A percentile compares a stretch with the other conserved stretches of the same genome.
Conservation (phyloP, 148 eudicot genomes). For the Persicaria maculosa region DNA sequence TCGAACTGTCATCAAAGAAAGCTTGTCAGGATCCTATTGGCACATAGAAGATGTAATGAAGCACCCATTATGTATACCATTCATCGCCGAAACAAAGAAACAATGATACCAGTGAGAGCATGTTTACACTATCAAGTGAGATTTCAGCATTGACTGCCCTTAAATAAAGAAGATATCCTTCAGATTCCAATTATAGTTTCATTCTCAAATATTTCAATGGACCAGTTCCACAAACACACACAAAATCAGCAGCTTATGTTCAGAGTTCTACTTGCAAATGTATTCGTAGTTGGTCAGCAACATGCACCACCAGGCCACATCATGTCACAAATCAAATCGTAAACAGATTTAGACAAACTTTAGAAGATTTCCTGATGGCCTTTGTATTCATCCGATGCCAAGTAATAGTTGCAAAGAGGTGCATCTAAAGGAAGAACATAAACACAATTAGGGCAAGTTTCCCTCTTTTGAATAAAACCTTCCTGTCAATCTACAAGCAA, state of each 20-base stretch:
- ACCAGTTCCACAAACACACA: background rate
- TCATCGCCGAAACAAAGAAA: background rate
- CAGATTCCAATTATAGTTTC: background rate
- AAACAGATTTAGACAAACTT: background rate
- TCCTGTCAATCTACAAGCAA: background rate
- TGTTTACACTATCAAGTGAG: background rate
- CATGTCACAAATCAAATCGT: background rate
- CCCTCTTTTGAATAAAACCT: background rate
- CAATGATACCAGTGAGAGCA: background rate
- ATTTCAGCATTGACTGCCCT: background rate
- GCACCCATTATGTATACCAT: background rate
- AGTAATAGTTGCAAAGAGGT: background rate
- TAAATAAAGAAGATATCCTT: background rate
- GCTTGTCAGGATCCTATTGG: background rate
- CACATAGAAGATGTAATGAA: background rate
- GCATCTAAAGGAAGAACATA: background rate
- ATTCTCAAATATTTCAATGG: background rate
- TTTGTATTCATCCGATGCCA: background rate
- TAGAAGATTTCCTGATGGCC: too few species aligned
- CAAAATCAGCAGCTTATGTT: background rate
- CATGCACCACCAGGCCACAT: background rate
- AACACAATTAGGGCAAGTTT: background rate
- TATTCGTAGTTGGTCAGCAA: background rate
- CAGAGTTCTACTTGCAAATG: background rate
- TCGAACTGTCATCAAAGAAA: conserved; percentile 32